Evolutionary conservation across 2,329 filamentous ascomycete genomes (phyloP).

Genomic region (Claviceps sp.): DNA sequence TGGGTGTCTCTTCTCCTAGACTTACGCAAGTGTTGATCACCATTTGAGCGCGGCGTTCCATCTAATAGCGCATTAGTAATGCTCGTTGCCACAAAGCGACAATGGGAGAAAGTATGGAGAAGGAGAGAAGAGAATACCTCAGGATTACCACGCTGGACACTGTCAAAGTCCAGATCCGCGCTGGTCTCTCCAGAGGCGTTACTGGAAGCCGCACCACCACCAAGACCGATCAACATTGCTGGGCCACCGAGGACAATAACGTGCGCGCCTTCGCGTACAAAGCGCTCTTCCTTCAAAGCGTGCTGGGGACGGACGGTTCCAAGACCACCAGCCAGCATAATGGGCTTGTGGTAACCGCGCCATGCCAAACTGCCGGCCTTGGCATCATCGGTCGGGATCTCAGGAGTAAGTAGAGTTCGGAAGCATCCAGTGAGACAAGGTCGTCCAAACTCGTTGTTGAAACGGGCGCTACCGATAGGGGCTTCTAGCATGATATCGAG

Average conservation of each 20-base stretch:
- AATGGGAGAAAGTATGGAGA: neutral
- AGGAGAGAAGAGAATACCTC: constrained; percentile 30
- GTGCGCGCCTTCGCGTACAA: constrained; percentile 78
- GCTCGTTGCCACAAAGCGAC: too few relatives aligned
- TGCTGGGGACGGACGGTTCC: constrained; percentile 85
- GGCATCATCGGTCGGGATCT: constrained; percentile 1
- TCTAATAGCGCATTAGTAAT: constrained; percentile 22
- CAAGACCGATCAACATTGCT: constrained; percentile 94
- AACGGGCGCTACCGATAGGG: constrained; percentile 84
- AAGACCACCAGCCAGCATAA: constrained; percentile 94
- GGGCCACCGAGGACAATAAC: constrained; percentile 89
- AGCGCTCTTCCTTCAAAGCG: constrained; percentile 67
- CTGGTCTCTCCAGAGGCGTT: constrained; percentile 78
- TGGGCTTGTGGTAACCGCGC: constrained; percentile 93
- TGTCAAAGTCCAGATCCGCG: constrained; percentile 89
- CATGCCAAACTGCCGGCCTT: constrained; percentile 37
- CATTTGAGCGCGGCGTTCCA: constrained; percentile 90
- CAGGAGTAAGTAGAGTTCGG: constrained; percentile 61
- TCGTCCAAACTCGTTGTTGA: constrained; percentile 96
- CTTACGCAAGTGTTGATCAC: constrained; percentile 91
- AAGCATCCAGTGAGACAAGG: constrained; percentile 85
- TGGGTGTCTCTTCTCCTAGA: constrained; percentile 73
- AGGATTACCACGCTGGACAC: constrained; percentile 91
- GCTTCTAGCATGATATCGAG: constrained; percentile 97
- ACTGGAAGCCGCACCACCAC: constrained; percentile 88